Conservation (phyloP, 495 filamentous ascomycete species). For the Diplogelasinospora grovesii region DNA sequence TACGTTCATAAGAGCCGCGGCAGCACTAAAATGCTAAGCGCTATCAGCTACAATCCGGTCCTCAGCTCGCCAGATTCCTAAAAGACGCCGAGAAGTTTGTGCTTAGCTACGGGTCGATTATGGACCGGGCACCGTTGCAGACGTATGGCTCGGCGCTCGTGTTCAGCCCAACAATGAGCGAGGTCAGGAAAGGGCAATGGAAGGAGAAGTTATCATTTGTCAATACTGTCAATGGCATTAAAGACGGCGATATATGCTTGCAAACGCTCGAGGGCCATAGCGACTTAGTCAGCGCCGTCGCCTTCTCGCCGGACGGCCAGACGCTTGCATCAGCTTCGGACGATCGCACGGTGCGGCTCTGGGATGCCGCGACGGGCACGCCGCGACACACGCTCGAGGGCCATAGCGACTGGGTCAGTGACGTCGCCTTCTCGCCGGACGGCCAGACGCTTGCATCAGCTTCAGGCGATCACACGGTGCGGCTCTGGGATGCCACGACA, state of each 20-base stretch:
- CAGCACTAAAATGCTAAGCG: not conserved
- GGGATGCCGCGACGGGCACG: not conserved
- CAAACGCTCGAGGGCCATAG: slow-evolving; percentile 2
- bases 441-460: not conserved
- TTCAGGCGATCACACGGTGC: not conserved
- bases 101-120: not conserved
- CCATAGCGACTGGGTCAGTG: not conserved
- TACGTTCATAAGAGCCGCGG: too few relatives aligned
- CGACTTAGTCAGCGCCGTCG: not conserved
- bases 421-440: not conserved
- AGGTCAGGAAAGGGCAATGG: too few relatives aligned
- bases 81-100: slow-evolving; percentile 1
- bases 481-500: not conserved
- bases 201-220: too few relatives aligned
- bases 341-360: not conserved
- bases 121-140: slow-evolving; percentile 1
- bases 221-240: not conserved
- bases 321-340: too few relatives aligned
- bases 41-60: not conserved
- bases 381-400: not conserved
- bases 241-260: slow-evolving; percentile 1
- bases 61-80: not conserved
- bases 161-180: too few relatives aligned
- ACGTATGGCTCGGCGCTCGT: slow-evolving; percentile 2
- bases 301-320: not conserved